A percentile compares a stretch with the other conserved stretches of the same genome.
Evolutionary conservation across 2,329 filamentous ascomycete species (phyloP).

Genomic region (Paraconiothyrium sp.): DNA sequence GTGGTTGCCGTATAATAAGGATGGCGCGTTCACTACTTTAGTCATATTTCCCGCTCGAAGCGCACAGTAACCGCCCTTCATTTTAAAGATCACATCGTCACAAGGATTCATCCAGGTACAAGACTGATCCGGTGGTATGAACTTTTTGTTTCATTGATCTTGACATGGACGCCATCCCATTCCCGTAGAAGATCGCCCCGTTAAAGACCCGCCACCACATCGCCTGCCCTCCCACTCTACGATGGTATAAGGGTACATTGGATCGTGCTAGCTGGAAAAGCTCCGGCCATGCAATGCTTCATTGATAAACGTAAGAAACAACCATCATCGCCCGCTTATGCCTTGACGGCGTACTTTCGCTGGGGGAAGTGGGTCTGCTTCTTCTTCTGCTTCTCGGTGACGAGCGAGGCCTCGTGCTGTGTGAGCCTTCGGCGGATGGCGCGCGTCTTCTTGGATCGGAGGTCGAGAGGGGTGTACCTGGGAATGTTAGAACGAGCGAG

Average conservation of each 20-base stretch:
- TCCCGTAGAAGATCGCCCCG: conserved; percentile 51
- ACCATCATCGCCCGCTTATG: conserved; percentile 54
- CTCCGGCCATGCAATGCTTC: conserved; percentile 54
- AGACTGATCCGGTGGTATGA: conserved; percentile 34
- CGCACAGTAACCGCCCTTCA: too few species aligned
- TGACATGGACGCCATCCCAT: conserved; percentile 52
- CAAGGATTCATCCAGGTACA: conserved; percentile 29
- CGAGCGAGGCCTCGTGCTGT: conserved; percentile 84
- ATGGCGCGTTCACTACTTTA: background rate
- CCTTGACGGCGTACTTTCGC: conserved; percentile 99
- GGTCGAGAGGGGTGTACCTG: conserved; percentile 90
- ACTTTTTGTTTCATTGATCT: conserved; percentile 54
- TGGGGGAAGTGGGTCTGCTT: conserved; percentile 94
- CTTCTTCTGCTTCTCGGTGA: conserved; percentile 97
- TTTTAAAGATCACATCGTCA: background rate
- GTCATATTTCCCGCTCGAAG: background rate
- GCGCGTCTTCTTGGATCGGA: conserved; percentile 97
- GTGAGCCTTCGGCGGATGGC: conserved; percentile 96
- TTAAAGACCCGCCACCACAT: conserved; percentile 39
- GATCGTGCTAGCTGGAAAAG: conserved; percentile 50
- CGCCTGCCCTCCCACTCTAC: conserved; percentile 43
- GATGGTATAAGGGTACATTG: conserved; percentile 52
- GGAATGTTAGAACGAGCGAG: conserved; percentile 30
- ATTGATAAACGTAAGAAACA: conserved; percentile 50
- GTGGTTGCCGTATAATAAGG: background rate